Evolutionary conservation across 805 yeast species (phyloP).

Genomic region (Lipomyces yamanashiensis): DNA sequence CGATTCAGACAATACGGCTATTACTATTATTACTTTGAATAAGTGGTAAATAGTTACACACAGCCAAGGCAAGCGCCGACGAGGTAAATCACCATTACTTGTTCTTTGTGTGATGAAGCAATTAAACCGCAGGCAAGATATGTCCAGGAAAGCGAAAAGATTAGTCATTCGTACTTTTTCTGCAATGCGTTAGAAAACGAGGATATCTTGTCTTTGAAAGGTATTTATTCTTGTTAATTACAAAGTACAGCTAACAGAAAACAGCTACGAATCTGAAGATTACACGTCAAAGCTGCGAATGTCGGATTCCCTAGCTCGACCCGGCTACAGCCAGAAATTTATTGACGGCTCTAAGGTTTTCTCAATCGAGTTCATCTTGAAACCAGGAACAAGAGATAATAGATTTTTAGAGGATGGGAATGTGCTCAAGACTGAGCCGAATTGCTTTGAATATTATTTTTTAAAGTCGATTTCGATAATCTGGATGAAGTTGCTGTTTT

Average conservation of each 20-base stretch:
- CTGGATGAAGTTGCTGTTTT: conserved; percentile 29
- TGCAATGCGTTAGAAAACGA: conserved; percentile 10
- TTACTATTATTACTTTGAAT: too few relatives aligned
- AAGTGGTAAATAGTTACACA: too few relatives aligned
- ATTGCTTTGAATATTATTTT: conserved; percentile 22
- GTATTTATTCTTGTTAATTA: conserved; percentile 15
- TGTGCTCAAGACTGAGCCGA: conserved; percentile 43
- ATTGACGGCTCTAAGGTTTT: conserved; percentile 13
- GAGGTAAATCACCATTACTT: background rate
- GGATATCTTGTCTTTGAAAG: conserved; percentile 23
- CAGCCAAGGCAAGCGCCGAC: too few relatives aligned
- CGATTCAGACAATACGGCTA: too few relatives aligned
- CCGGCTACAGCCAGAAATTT: conserved; percentile 12
- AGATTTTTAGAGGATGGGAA: conserved; percentile 81
- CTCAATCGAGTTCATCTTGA: conserved; percentile 12
- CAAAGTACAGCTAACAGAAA: too few relatives aligned
- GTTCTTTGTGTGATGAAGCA: conserved; percentile 21
- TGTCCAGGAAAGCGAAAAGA: conserved; percentile 18
- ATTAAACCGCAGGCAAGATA: conserved; percentile 26
- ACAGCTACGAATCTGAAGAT: conserved; percentile 28
- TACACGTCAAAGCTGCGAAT: conserved; percentile 31
- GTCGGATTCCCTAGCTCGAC: conserved; percentile 32
- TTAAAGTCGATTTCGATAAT: conserved; percentile 7
- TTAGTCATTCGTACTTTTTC: conserved; percentile 25
- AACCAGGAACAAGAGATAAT: conserved; percentile 55